These are phyloP conservation scores for Luffa acutangula DNA, from an alignment of 306 rosid genomes.

Conservation along the genomic window DNA sequence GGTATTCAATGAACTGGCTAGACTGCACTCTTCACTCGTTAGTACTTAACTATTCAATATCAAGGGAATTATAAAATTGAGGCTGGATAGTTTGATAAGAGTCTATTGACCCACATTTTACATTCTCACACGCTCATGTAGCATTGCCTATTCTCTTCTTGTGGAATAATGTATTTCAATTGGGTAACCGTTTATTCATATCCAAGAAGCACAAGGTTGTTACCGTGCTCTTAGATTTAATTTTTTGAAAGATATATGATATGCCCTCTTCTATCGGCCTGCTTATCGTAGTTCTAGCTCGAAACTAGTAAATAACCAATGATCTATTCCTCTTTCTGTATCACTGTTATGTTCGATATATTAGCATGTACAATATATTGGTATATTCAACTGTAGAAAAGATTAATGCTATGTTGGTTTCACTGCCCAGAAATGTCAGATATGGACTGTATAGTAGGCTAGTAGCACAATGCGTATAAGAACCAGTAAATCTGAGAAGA, in stretches of 20 bases:
- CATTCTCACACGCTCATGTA: not conserved
- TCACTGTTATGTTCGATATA: not conserved
- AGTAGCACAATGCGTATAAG: not conserved
- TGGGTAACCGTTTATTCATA: not conserved
- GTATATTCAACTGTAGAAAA: not conserved
- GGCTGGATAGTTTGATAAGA: not conserved
- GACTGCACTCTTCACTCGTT: not conserved
- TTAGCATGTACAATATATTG: not conserved
- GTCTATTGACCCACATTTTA: not conserved
- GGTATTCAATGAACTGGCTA: not conserved
- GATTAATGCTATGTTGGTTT: not conserved
- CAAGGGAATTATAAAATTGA: not conserved
- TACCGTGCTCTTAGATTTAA: not conserved
- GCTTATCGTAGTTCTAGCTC: not conserved
- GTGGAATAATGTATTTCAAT: not conserved
- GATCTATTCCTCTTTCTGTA: not conserved
- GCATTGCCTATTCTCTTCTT: not conserved
- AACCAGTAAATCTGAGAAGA: no score
- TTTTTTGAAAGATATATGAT: not conserved
- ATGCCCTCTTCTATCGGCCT: not conserved
- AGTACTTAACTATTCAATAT: not conserved
- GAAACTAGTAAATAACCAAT: not conserved
- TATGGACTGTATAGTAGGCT: not conserved
- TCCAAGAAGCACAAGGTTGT: not conserved
- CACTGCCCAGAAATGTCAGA: not conserved